Evolutionary conservation across 805 yeast species (phyloP).

Genomic region (Ogataea trehaloabstinens): DNA sequence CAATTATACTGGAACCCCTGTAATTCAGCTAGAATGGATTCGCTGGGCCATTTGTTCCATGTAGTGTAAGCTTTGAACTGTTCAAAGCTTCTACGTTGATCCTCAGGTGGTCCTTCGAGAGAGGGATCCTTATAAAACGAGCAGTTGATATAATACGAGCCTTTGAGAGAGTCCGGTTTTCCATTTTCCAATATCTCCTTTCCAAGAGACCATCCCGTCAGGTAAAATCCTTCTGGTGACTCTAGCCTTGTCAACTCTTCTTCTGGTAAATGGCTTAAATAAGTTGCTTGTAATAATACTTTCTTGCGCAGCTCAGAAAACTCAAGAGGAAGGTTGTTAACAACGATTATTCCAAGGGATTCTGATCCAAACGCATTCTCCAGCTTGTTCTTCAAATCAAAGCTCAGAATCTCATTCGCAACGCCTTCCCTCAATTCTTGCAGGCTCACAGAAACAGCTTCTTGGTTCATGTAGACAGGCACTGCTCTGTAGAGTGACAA

Average conservation of each 20-base stretch:
- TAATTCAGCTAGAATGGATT: slow-evolving; percentile 24
- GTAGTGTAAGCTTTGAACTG: slow-evolving; percentile 44
- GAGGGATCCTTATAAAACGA: slow-evolving; percentile 44
- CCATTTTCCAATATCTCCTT: slow-evolving; percentile 47
- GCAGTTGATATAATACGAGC: slow-evolving; percentile 59
- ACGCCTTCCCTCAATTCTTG: slow-evolving; percentile 5
- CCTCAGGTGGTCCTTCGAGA: slow-evolving; percentile 45
- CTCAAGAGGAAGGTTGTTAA: slow-evolving; percentile 40
- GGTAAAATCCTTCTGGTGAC: slow-evolving; percentile 48
- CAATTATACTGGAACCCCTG: slow-evolving; percentile 35
- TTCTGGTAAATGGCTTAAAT: slow-evolving; percentile 39
- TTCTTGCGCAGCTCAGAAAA: slow-evolving; percentile 38
- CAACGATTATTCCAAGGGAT: slow-evolving; percentile 53
- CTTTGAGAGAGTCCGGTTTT: slow-evolving; percentile 48
- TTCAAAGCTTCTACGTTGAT: slow-evolving; percentile 31
- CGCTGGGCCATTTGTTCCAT: slow-evolving; percentile 53
- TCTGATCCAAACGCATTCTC: slow-evolving; percentile 52
- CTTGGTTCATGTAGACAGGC: background rate
- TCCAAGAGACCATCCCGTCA: slow-evolving; percentile 63
- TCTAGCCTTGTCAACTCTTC: slow-evolving; percentile 39
- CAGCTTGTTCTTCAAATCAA: slow-evolving; percentile 21
- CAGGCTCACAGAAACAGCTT: slow-evolving; percentile 13
- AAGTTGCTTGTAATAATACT: slow-evolving; percentile 43
- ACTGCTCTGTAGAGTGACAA: too few species aligned
- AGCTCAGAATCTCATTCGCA: background rate